Percentiles rank a stretch among this genome's conserved stretches.
Evolutionary conservation across 306 rosid species (phyloP).

Genomic region (Malus domestica): ASM211411v1 NC_041799.1:12916501-12917000

Average conservation of each 20-base stretch:
- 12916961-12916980: constrained; percentile 3
- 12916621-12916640: constrained; percentile 16
- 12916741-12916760: constrained; percentile 19
- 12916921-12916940: constrained; percentile 13
- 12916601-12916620: constrained; percentile 8
- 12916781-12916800: not conserved
- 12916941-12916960: constrained; percentile 17
- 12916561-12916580: constrained; percentile 6
- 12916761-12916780: constrained; percentile 11
- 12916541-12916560: not conserved
- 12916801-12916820: not conserved
- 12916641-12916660: constrained; percentile 16
- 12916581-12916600: constrained; percentile 10
- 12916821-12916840: not conserved
- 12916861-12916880: constrained; percentile 9
- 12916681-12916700: constrained; percentile 19
- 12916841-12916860: constrained; percentile 14
- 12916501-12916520: constrained; percentile 15
- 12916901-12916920: constrained; percentile 14
- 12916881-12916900: constrained; percentile 22
- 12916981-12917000: constrained; percentile 18
- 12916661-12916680: constrained; percentile 4
- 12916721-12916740: not conserved
- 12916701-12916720: constrained; percentile 16
- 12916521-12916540: not conserved